Evolutionary conservation across 2,329 filamentous ascomycete species (phyloP).

Genomic region (Thermothelomyces thermophilus): DNA sequence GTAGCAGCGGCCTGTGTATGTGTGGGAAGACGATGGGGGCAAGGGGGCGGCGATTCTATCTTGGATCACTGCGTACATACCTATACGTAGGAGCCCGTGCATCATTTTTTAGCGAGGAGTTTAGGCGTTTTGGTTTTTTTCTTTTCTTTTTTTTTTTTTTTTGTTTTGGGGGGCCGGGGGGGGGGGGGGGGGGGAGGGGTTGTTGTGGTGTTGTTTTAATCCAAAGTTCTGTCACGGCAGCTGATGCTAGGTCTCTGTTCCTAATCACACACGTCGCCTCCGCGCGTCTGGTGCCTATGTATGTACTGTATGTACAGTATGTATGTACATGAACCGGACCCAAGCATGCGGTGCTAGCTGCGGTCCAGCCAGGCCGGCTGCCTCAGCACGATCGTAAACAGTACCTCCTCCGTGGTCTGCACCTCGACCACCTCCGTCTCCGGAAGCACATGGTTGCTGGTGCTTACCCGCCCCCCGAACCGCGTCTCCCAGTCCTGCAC

Average conservation of each 20-base stretch:
- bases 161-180: no score
- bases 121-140: slow-evolving; percentile 11
- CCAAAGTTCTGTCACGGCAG: neutral
- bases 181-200: no score
- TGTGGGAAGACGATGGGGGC: neutral
- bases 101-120: slow-evolving; percentile 22
- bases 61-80: neutral
- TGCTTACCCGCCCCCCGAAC: slow-evolving; percentile 68
- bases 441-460: slow-evolving; percentile 68
- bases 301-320: no score
- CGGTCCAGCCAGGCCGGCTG: slow-evolving; percentile 18
- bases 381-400: slow-evolving; percentile 67
- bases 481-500: slow-evolving; percentile 72
- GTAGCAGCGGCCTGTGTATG: slow-evolving; percentile 33
- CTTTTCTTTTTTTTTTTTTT: no score
- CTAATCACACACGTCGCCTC: no score
- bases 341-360: no score
- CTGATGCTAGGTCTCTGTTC: slow-evolving; percentile 5
- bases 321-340: no score
- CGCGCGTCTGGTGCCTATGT: no score
- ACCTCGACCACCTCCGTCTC: slow-evolving; percentile 55
- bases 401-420: slow-evolving; percentile 54
- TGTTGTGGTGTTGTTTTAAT: neutral
- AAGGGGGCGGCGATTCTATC: neutral
- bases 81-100: neutral